A percentile compares a stretch with the other conserved stretches of the same genome.
phyloP scores from a whole-genome alignment of 1,139 yeast species.

The Scheffersomyces segobiensis region DNA sequence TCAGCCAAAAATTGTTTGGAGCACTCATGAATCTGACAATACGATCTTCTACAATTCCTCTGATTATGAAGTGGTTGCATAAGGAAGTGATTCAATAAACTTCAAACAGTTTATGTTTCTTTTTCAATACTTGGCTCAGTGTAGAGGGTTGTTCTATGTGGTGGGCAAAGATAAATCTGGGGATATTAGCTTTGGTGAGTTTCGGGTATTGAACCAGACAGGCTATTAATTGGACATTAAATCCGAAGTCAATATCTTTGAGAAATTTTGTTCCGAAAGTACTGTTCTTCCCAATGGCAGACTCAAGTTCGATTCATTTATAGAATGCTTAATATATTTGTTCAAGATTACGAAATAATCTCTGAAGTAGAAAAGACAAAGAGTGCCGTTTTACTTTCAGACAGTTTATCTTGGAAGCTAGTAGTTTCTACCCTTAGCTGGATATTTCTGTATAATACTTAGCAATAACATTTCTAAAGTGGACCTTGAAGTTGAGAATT shows the following conservation, averaged over 20 bases:
- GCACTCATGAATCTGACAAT: slow-evolving; percentile 66
- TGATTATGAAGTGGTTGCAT: slow-evolving; percentile 66
- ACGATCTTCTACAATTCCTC: slow-evolving; percentile 61
- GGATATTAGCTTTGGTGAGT: slow-evolving; percentile 66
- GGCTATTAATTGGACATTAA: slow-evolving; percentile 68
- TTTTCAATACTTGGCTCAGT: slow-evolving; percentile 71
- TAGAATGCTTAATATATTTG: slow-evolving; percentile 75
- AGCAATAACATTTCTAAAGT: not conserved
- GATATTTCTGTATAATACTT: not conserved
- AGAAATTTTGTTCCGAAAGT: slow-evolving; percentile 51
- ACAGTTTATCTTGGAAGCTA: slow-evolving; percentile 70
- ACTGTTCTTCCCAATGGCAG: slow-evolving; percentile 45
- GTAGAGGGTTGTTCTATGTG: slow-evolving; percentile 64
- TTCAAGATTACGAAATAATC: slow-evolving; percentile 77
- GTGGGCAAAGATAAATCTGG: slow-evolving; percentile 65
- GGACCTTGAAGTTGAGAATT: not conserved
- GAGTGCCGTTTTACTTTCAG: slow-evolving; percentile 71
- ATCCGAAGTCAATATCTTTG: slow-evolving; percentile 61
- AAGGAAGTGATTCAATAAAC: slow-evolving; percentile 31
- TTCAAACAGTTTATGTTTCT: slow-evolving; percentile 70
- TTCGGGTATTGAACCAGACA: slow-evolving; percentile 61
- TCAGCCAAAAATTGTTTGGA: slow-evolving; percentile 55
- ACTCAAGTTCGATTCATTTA: slow-evolving; percentile 78
- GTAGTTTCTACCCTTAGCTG: slow-evolving; percentile 22
- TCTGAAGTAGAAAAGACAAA: slow-evolving; percentile 79